These are phyloP conservation scores for Candida gorgasii DNA, from an alignment of 805 yeast genomes.

Conservation along the genomic window DNA sequence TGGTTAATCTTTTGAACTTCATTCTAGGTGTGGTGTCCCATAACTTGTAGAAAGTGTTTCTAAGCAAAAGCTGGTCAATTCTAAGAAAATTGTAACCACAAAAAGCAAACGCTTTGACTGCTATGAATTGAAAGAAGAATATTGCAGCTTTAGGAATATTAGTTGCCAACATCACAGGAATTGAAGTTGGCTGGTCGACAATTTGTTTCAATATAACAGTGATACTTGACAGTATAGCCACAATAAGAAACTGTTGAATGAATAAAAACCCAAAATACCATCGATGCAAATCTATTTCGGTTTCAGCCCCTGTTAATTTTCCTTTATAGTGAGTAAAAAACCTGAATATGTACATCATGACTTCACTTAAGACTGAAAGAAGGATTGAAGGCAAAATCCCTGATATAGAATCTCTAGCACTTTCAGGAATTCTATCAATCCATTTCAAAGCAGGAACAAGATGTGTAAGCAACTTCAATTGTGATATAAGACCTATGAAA, in stretches of 20 bases:
- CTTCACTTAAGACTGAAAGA: conserved; percentile 61
- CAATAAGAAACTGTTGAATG: conserved; percentile 81
- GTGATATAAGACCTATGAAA: conserved; percentile 72
- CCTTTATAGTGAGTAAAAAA: conserved; percentile 57
- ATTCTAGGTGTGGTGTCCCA: conserved; percentile 64
- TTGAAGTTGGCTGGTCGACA: conserved; percentile 67
- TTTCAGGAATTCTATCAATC: conserved; percentile 55
- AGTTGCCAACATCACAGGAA: conserved; percentile 69
- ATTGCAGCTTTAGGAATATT: conserved; percentile 85
- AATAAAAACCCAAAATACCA: conserved; percentile 80
- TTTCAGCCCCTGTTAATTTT: conserved; percentile 56
- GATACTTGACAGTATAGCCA: conserved; percentile 80
- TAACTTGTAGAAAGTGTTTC: conserved; percentile 33
- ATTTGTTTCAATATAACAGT: conserved; percentile 62
- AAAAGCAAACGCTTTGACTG: conserved; percentile 73
- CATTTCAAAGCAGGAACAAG: conserved; percentile 61
- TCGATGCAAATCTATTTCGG: conserved; percentile 70
- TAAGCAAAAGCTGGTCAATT: conserved; percentile 49
- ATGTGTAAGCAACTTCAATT: conserved; percentile 62
- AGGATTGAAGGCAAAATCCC: conserved; percentile 69
- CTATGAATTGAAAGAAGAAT: conserved; percentile 76
- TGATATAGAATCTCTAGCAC: conserved; percentile 53
- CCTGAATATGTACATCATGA: conserved; percentile 60
- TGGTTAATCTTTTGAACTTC: conserved; percentile 45
- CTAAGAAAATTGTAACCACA: conserved; percentile 73